Conservation (phyloP, 129 eudicot species). For the Helichrysum umbraculigerum region DNA sequence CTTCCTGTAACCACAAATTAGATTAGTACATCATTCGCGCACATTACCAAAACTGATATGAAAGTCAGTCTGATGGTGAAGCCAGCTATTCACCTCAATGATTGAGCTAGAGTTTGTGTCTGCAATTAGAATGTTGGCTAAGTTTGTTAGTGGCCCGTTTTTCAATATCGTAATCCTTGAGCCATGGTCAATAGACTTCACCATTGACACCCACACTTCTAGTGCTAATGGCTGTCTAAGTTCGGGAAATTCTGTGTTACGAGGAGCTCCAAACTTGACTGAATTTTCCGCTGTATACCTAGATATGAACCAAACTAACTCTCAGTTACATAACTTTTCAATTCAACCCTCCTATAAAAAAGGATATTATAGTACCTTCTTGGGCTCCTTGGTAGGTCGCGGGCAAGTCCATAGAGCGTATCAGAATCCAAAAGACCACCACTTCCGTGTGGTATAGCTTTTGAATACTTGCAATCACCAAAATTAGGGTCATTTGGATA, state of each 20-base stretch:
- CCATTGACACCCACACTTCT: conserved; percentile 69
- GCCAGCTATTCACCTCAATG: conserved; percentile 82
- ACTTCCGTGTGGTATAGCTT: conserved; percentile 84
- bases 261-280: conserved; percentile 67
- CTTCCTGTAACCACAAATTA: conserved; percentile 52
- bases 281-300: conserved; percentile 84
- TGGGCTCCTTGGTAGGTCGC: conserved; percentile 86
- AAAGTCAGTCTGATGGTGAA: too few species aligned
- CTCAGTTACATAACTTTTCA: too few species aligned
- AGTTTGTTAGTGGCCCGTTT: conserved; percentile 82
- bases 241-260: conserved; percentile 70
- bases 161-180: conserved; percentile 63
- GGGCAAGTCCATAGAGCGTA: conserved; percentile 82
- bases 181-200: conserved; percentile 45
- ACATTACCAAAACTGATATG: too few species aligned
- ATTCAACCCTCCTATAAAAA: background rate
- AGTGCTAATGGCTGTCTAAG: conserved; percentile 66
- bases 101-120: conserved; percentile 43
- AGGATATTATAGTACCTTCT: conserved; percentile 57
- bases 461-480: conserved; percentile 78
- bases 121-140: conserved; percentile 64
- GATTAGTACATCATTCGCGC: too few species aligned
- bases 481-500: conserved; percentile 38
- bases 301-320: conserved; percentile 7
- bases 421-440: conserved; percentile 90